A percentile compares a stretch with the other conserved stretches of the same genome.
Conservation (phyloP, 148 eudicot species). For the Hydrangea macrophylla region DNA sequence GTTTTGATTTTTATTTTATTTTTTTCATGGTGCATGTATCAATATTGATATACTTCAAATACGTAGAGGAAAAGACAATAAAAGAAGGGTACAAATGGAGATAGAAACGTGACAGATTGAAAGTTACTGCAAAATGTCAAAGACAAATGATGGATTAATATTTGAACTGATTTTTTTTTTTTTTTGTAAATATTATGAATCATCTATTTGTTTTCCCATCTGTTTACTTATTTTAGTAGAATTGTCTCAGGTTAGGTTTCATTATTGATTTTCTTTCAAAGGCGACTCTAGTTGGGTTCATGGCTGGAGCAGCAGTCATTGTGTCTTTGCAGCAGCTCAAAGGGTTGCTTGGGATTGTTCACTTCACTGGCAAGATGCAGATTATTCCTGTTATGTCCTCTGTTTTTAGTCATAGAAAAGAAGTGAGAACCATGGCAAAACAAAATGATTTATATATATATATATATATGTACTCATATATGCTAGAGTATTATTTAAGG, state of each 20-base stretch:
- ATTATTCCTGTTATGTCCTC: slow-evolving; percentile 72
- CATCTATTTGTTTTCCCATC: not conserved
- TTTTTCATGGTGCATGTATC: too few species aligned
- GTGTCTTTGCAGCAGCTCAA: slow-evolving; percentile 86
- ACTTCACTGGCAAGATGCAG: slow-evolving; percentile 82
- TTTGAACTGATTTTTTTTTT: not conserved
- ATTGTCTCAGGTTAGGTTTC: slow-evolving; percentile 68
- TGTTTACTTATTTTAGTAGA: not conserved
- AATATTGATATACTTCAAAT: too few species aligned
- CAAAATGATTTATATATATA: not conserved
- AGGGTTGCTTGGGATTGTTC: slow-evolving; percentile 79
- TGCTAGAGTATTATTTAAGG: too few species aligned
- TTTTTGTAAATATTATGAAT: not conserved
- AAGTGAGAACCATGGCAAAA: slow-evolving; percentile 35
- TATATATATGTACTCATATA: not conserved
- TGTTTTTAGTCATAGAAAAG: slow-evolving; percentile 48
- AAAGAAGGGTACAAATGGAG: too few species aligned
- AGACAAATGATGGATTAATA: not conserved
- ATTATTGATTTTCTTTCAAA: slow-evolving; percentile 81
- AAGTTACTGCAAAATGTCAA: not conserved
- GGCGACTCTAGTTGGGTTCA: slow-evolving; percentile 86
- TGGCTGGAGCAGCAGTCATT: slow-evolving; percentile 88
- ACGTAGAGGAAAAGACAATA: too few species aligned
- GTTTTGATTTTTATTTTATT: too few species aligned
- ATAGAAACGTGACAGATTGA: too few species aligned